Base-by-base conservation (phyloP, 352 stramenopile species). In the Globisporangium nunn region DNA sequence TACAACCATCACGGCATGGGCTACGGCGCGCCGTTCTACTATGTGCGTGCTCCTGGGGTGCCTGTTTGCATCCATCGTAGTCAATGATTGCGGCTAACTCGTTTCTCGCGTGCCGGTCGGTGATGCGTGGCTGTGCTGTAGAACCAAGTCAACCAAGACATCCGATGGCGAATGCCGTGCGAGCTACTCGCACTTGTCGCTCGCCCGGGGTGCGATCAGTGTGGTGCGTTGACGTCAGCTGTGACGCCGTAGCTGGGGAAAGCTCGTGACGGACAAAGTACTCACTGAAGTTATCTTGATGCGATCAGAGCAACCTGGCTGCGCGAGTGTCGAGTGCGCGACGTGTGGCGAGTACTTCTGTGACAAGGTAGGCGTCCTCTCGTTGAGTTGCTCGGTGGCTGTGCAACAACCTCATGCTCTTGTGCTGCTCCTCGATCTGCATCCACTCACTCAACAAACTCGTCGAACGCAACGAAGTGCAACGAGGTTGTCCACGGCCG, bases 301-400 rank as follows among this genome's bases (percentile, higher is more conserved):
- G 6, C 6, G 5, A 40, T 3, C 57, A 91, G 81, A 87, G 47
- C 67, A 61, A 3, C 62, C 64, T 0, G 56, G 66, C 8, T 77
- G 67, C 52, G 83, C 78, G 11, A 72, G 72, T 51, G 67, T 96
- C 37, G 92, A 98, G 61, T 98, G 94, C 62, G 70, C 69, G 12
- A 86, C 81, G 2, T 98, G 91, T 61, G 66, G 72, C 44, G 92
- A 98, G 63, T 97, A 87, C 68, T 98, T 96, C 61, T 98, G 92
- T 49, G 67, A 78, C 45, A 58, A 78, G 54, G 77, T 87, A 50
- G 28, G 66, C 52, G 1, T 51, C 11, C 8, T 10, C 39, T 33
- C 15, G 41, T 31, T 5, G 5, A 49, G 23, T 33, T 15, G 37
- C 15, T 31, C 18, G 29, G 43, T 43, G n/a, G 6, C 6, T 33